A percentile compares a stretch with the other conserved stretches of the same genome.
Evolutionary conservation across 176 grass and related monocot species (phyloP).

Genomic region (Dactylis glomerata): DNA sequence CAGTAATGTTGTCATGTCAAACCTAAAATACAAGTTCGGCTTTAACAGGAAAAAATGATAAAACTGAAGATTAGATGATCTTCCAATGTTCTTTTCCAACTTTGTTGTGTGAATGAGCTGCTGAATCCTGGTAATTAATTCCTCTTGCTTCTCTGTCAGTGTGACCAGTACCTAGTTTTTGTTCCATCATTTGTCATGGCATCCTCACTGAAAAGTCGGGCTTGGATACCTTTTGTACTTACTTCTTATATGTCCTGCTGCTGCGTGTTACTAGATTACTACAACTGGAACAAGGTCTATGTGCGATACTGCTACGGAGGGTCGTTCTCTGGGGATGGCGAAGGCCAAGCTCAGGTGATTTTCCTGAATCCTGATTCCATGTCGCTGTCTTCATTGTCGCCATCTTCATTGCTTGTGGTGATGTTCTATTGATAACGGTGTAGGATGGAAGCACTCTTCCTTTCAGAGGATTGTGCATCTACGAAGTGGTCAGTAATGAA

Average conservation of each 20-base stretch:
- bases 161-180: neutral
- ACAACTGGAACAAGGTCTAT: constrained; percentile 1
- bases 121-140: neutral
- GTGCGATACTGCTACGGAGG: neutral
- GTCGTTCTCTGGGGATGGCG: neutral
- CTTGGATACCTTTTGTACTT: neutral
- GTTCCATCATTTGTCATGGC: neutral
- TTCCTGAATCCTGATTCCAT: neutral
- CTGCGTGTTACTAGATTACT: neutral
- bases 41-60: too few relatives aligned
- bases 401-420: neutral
- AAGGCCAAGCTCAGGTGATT: neutral
- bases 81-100: too few relatives aligned
- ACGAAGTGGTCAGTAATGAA: constrained; percentile 51
- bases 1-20: too few relatives aligned
- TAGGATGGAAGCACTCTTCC: neutral
- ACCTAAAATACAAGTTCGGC: too few relatives aligned
- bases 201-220: neutral
- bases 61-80: too few relatives aligned
- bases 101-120: too few relatives aligned
- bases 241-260: neutral
- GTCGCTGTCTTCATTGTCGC: too few relatives aligned
- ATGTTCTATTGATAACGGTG: neutral
- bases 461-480: constrained; percentile 79
- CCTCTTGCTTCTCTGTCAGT: neutral